phyloP scores from a whole-genome alignment of 768 basidiomycete species.

The Suillus fuscotomentosus region DNA sequence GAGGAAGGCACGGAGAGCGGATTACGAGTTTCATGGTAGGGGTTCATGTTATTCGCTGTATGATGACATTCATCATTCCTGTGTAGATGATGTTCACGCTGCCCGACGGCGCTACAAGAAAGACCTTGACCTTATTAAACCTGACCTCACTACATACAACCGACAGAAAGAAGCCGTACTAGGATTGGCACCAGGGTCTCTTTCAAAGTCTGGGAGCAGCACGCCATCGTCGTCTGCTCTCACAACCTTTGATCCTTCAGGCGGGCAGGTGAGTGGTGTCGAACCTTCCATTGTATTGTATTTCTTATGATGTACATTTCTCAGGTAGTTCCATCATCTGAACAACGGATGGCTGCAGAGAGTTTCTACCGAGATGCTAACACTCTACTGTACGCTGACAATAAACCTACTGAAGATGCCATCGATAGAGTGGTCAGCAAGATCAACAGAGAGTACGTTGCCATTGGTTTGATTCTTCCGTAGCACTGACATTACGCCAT shows the following conservation, averaged over 20 bases:
- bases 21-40: slow-evolving; percentile 91
- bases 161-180: slow-evolving; percentile 85
- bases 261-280: slow-evolving; percentile 36
- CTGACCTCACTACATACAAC: slow-evolving; percentile 85
- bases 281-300: not conserved
- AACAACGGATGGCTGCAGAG: slow-evolving; percentile 71
- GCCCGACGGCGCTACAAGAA: slow-evolving; percentile 91
- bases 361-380: slow-evolving; percentile 93
- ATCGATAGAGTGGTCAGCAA: slow-evolving; percentile 90
- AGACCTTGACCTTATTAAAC: slow-evolving; percentile 84
- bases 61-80: not conserved
- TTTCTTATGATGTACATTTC: slow-evolving; percentile 12
- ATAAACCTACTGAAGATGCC: slow-evolving; percentile 92
- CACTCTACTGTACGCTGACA: slow-evolving; percentile 90
- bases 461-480: not conserved
- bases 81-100: slow-evolving; percentile 83
- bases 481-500: not conserved
- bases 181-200: slow-evolving; percentile 68
- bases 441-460: slow-evolving; percentile 87
- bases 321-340: slow-evolving; percentile 51
- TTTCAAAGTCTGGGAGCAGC: slow-evolving; percentile 41
- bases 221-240: slow-evolving; percentile 33
- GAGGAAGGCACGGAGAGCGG: slow-evolving; percentile 78
- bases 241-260: slow-evolving; percentile 53
- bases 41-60: not conserved